Evolutionary conservation across 2,329 filamentous ascomycete genomes (phyloP).

Genomic region (Lecanoromycetidae sp.): DNA sequence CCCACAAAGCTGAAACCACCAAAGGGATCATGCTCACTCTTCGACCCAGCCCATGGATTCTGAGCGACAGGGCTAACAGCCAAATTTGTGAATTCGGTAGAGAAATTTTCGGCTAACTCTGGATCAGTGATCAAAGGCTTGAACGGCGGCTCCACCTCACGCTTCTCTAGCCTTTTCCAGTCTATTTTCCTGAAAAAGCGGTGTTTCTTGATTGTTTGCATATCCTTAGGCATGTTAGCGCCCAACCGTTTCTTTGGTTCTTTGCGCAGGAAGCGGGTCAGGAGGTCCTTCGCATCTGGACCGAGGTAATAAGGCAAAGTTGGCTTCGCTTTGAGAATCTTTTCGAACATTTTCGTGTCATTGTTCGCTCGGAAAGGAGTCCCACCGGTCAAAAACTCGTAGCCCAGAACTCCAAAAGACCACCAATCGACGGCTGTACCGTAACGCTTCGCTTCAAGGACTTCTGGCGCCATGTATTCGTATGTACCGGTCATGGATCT

Average conservation of each 20-base stretch:
- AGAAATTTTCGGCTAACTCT: slow-evolving; percentile 92
- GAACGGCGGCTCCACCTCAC: slow-evolving; percentile 80
- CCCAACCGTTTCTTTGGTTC: slow-evolving; percentile 85
- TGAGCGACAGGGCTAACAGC: slow-evolving; percentile 61
- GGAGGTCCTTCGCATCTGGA: slow-evolving; percentile 83
- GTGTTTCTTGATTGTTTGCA: slow-evolving; percentile 76
- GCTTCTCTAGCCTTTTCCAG: slow-evolving; percentile 73
- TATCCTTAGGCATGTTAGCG: slow-evolving; percentile 75
- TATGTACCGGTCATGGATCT: slow-evolving; percentile 88
- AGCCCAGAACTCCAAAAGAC: slow-evolving; percentile 87
- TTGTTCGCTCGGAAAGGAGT: slow-evolving; percentile 87
- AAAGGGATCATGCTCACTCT: slow-evolving; percentile 33
- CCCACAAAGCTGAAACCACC: slow-evolving; percentile 44
- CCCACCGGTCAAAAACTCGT: slow-evolving; percentile 81
- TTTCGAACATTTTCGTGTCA: slow-evolving; percentile 88
- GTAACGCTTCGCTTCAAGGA: slow-evolving; percentile 77
- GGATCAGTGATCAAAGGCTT: slow-evolving; percentile 90
- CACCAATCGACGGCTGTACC: slow-evolving; percentile 97
- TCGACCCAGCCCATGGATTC: slow-evolving; percentile 20
- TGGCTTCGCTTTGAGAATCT: slow-evolving; percentile 88
- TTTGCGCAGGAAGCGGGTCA: slow-evolving; percentile 80
- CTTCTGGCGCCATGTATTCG: slow-evolving; percentile 98
- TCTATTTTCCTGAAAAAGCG: slow-evolving; percentile 96
- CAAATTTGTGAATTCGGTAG: slow-evolving; percentile 78
- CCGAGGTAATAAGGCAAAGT: slow-evolving; percentile 80